Evolutionary conservation across 1,284 basidiomycete species (phyloP).

Genomic region (Termitomyces sp.): DNA sequence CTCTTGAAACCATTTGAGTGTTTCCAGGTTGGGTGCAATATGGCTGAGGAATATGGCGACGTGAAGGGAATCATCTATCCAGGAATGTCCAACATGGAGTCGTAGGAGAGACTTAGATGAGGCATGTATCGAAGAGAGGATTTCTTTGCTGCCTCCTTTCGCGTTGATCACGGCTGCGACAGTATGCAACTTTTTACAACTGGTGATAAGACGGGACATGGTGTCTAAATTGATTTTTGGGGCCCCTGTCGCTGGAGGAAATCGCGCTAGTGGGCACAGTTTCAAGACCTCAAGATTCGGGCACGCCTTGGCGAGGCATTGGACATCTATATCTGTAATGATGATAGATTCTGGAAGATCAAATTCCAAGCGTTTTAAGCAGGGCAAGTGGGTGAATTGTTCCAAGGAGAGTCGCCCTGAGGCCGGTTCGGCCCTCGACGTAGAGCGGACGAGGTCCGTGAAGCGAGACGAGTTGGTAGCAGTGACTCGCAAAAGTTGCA

Average conservation of each 20-base stretch:
- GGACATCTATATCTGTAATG: slow-evolving; percentile 56
- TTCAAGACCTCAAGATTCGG: slow-evolving; percentile 62
- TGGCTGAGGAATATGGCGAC: slow-evolving; percentile 69
- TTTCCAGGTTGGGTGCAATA: slow-evolving; percentile 63
- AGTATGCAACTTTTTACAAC: slow-evolving; percentile 58
- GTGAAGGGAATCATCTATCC: slow-evolving; percentile 60
- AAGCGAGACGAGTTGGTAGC: slow-evolving; percentile 62
- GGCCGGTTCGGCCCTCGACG: slow-evolving; percentile 54
- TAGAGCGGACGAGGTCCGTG: slow-evolving; percentile 61
- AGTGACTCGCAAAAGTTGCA: slow-evolving; percentile 55
- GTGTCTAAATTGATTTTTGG: slow-evolving; percentile 55
- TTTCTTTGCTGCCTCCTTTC: slow-evolving; percentile 39
- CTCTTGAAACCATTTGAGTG: slow-evolving; percentile 68
- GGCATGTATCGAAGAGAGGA: slow-evolving; percentile 39
- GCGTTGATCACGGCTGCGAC: slow-evolving; percentile 63
- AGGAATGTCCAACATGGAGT: slow-evolving; percentile 69
- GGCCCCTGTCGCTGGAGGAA: slow-evolving; percentile 45
- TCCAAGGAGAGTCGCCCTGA: slow-evolving; percentile 55
- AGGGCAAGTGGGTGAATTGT: slow-evolving; percentile 48
- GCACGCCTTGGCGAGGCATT: slow-evolving; percentile 51
- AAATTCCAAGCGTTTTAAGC: slow-evolving; percentile 56
- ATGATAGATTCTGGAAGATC: slow-evolving; percentile 71
- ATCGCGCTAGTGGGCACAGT: slow-evolving; percentile 63
- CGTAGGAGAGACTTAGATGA: slow-evolving; percentile 63
- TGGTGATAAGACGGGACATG: slow-evolving; percentile 50